Conservation (phyloP, 2,329 filamentous ascomycete genomes). For the Lasiodiplodia sp. region DNA sequence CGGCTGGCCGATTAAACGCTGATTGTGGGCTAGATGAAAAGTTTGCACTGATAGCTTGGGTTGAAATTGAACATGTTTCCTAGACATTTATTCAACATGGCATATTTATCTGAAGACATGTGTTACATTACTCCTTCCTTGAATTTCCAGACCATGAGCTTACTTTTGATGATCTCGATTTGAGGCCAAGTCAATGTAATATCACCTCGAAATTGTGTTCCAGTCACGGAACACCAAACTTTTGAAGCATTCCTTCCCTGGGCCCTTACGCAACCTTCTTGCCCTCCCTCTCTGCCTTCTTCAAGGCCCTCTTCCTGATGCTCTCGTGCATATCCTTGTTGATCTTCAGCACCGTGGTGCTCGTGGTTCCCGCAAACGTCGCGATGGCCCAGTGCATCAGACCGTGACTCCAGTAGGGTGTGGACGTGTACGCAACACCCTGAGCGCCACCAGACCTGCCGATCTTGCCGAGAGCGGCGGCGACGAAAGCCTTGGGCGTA, state of each 20-base stretch:
- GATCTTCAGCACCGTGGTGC: constrained; percentile 62
- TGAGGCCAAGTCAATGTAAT: no score
- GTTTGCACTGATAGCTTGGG: no score
- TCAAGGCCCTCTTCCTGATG: constrained; percentile 82
- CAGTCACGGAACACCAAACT: background rate
- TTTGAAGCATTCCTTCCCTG: background rate
- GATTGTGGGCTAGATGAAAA: no score
- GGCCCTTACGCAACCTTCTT: constrained; percentile 64
- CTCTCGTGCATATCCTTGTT: constrained; percentile 79
- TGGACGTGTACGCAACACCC: constrained; percentile 81
- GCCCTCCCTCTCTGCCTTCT: constrained; percentile 77
- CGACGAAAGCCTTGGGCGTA: constrained; percentile 82
- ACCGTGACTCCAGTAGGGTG: constrained; percentile 92
- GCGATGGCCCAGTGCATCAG: constrained; percentile 84
- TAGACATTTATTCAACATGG: no score
- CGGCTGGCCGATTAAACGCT: no score
- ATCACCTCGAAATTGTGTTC: no score
- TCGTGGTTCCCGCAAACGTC: constrained; percentile 66
- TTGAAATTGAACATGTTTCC: no score
- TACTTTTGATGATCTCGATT: no score
- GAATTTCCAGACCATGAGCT: no score
- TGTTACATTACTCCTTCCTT: no score
- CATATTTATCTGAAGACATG: no score
- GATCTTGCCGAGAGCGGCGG: constrained; percentile 78
- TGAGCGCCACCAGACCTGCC: constrained; percentile 80